phyloP scores from a whole-genome alignment of 2,329 filamentous ascomycete species.

The Xylariaceae sp. region DNA sequence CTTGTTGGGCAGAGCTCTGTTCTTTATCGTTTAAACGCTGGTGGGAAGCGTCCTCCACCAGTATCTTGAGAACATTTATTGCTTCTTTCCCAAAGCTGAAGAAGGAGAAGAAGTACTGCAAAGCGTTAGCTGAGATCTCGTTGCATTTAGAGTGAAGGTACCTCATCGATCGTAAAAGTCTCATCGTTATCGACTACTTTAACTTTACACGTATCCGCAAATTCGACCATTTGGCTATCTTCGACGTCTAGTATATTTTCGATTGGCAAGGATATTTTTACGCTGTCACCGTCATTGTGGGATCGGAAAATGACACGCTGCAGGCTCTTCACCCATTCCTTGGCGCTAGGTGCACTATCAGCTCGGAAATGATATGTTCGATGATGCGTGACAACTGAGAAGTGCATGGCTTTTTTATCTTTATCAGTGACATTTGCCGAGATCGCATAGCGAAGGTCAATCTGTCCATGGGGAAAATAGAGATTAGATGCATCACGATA shows the following conservation, averaged over 20 bases:
- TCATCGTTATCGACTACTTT: slow-evolving; percentile 92
- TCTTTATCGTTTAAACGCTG: slow-evolving; percentile 45
- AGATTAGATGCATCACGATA: slow-evolving; percentile 82
- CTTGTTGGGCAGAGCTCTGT: slow-evolving; percentile 8
- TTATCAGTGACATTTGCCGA: slow-evolving; percentile 81
- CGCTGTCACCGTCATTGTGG: slow-evolving; percentile 94
- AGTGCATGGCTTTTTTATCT: slow-evolving; percentile 77
- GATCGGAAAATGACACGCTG: slow-evolving; percentile 95
- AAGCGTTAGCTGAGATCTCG: slow-evolving; percentile 32
- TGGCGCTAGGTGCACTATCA: slow-evolving; percentile 85
- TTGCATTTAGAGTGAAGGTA: slow-evolving; percentile 40
- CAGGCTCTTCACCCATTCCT: slow-evolving; percentile 94
- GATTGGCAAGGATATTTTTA: slow-evolving; percentile 92
- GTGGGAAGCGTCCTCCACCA: slow-evolving; percentile 69
- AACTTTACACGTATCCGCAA: slow-evolving; percentile 92
- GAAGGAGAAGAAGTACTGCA: slow-evolving; percentile 93
- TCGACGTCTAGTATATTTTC: slow-evolving; percentile 91
- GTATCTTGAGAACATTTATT: slow-evolving; percentile 74
- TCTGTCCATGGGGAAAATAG: slow-evolving; percentile 90
- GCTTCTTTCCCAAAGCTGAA: slow-evolving; percentile 86
- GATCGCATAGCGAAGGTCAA: slow-evolving; percentile 90
- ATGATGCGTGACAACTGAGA: slow-evolving; percentile 81
- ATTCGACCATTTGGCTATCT: slow-evolving; percentile 86
- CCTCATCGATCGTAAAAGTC: slow-evolving; percentile 93
- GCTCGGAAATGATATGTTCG: slow-evolving; percentile 87